These are phyloP conservation scores for Scheffersomyces spartinae DNA, from an alignment of 805 yeast genomes.

Conservation along the genomic window DNA sequence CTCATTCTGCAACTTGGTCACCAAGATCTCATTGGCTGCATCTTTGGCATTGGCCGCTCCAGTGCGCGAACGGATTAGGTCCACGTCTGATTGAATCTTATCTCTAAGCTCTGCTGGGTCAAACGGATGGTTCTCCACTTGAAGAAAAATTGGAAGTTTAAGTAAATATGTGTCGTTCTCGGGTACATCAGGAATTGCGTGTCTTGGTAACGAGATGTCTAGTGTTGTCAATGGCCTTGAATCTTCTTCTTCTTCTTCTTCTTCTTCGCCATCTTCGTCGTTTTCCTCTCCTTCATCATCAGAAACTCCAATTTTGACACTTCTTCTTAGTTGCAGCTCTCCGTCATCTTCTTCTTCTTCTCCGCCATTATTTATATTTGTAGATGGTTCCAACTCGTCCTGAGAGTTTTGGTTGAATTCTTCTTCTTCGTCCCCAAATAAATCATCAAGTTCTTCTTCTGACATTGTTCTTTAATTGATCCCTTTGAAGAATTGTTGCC, in stretches of 20 bases:
- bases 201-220: conserved; percentile 36
- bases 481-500: too few relatives aligned
- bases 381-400: too few relatives aligned
- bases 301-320: conserved; percentile 12
- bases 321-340: conserved; percentile 18
- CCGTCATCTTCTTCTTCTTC: conserved; percentile 23
- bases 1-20: conserved; percentile 58
- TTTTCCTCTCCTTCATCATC: conserved; percentile 20
- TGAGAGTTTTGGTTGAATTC: conserved; percentile 10
- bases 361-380: conserved; percentile 12
- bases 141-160: conserved; percentile 73
- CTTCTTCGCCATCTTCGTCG: conserved; percentile 21
- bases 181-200: conserved; percentile 26
- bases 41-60: conserved; percentile 27
- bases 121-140: conserved; percentile 78
- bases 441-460: conserved; percentile 20
- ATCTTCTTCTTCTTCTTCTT: conserved; percentile 26
- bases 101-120: conserved; percentile 60
- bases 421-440: conserved; percentile 22
- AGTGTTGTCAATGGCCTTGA: too few relatives aligned
- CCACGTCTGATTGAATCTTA: conserved; percentile 26
- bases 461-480: conserved; percentile 10
- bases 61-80: conserved; percentile 13
- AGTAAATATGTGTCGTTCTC: conserved; percentile 34
- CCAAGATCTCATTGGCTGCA: conserved; percentile 35